Base-by-base conservation (phyloP, 345 rosid species). In the Eutrema japonicum region DNA sequence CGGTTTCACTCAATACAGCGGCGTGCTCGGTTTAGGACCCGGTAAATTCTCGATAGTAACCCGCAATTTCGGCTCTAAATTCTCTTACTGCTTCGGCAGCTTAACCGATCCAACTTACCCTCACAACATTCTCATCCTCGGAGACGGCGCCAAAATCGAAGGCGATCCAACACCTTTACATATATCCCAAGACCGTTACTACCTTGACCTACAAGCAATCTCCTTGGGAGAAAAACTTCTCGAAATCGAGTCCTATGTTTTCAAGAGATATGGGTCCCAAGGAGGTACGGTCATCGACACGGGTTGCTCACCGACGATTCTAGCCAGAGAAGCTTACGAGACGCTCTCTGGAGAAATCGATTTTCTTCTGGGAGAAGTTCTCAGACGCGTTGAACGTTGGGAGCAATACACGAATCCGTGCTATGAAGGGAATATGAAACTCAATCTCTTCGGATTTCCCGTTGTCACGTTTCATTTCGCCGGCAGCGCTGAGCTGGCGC, bases 401-500 rank as follows among this genome's bases (percentile, higher is more conserved):
- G 66, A 73, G 0, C 69, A 1, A 1, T 78, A 51, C 13, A 60
- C 74, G 0, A 72, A 67, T 11, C 38, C 79, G 54, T 88, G 91
- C 73, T 88, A 77, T 16, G 8, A 32, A 3, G 89, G 89, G 22
- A 47, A 68, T 4, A 32, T 83, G 12, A 63, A 54, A 5, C 41
- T 49, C 14, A 77, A 84, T 68, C 68, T 83, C 13, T 32, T 22
- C 0, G 86, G 83, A 27, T 84, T 89, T 57, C 92, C 95, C 1
- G 69, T 41, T 1, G 77, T 83, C 45, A 78, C 84, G 30, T 75
- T 87, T 18, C 91, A 76, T 64, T 85, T 87, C 9, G 72, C 79
- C 0, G 88, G 49, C 1, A 86, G 84, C 0, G 91, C 87, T 30
- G 88, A 87, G 35, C 64, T 89, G 70, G 82, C 45, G 8, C 50